phyloP scores from a whole-genome alignment of 1,284 basidiomycete species.

The Papiliotrema laurentii region DNA sequence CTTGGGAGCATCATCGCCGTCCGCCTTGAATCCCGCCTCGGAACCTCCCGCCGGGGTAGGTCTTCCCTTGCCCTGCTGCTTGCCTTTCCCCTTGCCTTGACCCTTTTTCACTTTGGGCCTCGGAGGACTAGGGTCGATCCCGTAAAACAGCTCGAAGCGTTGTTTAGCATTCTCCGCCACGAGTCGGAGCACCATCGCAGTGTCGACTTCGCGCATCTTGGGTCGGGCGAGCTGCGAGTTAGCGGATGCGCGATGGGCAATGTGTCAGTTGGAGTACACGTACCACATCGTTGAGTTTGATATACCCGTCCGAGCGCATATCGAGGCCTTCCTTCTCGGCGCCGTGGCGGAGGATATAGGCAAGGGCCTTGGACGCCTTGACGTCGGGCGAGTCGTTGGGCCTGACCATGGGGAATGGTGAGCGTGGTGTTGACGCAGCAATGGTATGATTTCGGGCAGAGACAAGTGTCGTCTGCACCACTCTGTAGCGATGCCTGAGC shows the following conservation, averaged over 20 bases:
- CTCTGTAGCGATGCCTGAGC: too few relatives aligned
- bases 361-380: conserved; percentile 67
- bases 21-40: not conserved
- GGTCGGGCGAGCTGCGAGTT: conserved; percentile 54
- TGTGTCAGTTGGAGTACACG: conserved; percentile 34
- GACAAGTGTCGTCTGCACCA: not conserved
- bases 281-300: conserved; percentile 68
- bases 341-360: conserved; percentile 80
- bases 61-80: too few relatives aligned
- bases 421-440: not conserved
- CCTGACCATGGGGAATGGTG: conserved; percentile 28
- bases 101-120: conserved; percentile 14
- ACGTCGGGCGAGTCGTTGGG: conserved; percentile 50
- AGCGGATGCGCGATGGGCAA: too few relatives aligned
- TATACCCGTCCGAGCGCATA: conserved; percentile 75
- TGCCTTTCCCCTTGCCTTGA: conserved; percentile 3
- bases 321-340: conserved; percentile 67
- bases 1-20: not conserved
- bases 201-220: conserved; percentile 55
- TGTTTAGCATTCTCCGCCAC: conserved; percentile 72
- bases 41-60: not conserved
- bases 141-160: conserved; percentile 66
- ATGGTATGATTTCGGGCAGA: not conserved
- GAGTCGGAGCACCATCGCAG: conserved; percentile 62
- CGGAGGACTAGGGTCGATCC: conserved; percentile 51